A percentile compares a stretch with the other conserved stretches of the same genome.
phyloP scores from a whole-genome alignment of 805 yeast genomes.

The Debaryomyces castellii region DNA sequence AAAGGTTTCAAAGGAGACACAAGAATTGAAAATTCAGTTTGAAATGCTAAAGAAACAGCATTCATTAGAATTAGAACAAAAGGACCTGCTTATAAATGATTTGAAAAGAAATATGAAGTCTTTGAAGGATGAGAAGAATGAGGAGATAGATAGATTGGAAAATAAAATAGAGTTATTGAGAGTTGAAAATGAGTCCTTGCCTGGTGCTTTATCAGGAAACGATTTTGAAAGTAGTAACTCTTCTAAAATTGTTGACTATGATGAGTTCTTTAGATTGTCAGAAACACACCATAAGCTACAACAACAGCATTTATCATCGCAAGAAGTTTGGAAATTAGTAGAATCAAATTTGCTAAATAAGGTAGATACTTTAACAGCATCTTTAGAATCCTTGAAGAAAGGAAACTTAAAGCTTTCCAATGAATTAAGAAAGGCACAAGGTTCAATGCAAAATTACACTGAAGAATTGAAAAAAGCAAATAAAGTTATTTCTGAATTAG shows the following conservation, averaged over 20 bases:
- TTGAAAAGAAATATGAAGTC: constrained; percentile 28
- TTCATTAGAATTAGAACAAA: constrained; percentile 34
- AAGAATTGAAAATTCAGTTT: constrained; percentile 31
- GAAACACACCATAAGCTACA: constrained; percentile 58
- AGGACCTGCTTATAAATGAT: constrained; percentile 29
- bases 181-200: constrained; percentile 53
- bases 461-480: constrained; percentile 9
- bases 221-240: constrained; percentile 10
- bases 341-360: constrained; percentile 64
- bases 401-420: constrained; percentile 26
- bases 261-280: constrained; percentile 41
- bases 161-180: constrained; percentile 68
- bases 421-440: constrained; percentile 32
- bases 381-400: constrained; percentile 30
- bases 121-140: constrained; percentile 34
- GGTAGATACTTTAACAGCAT: constrained; percentile 32
- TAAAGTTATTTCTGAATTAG: constrained; percentile 19
- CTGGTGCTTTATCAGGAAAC: constrained; percentile 1
- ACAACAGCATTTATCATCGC: constrained; percentile 70
- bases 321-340: constrained; percentile 79
- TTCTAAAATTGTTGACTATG: constrained; percentile 25
- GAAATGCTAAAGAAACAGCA: constrained; percentile 29
- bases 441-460: constrained; percentile 11
- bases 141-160: constrained; percentile 62
- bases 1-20: constrained; percentile 19